A percentile compares a stretch with the other conserved stretches of the same genome.
phyloP scores from a whole-genome alignment of 805 yeast species.

The Wickerhamiella alocasiicola region DNA sequence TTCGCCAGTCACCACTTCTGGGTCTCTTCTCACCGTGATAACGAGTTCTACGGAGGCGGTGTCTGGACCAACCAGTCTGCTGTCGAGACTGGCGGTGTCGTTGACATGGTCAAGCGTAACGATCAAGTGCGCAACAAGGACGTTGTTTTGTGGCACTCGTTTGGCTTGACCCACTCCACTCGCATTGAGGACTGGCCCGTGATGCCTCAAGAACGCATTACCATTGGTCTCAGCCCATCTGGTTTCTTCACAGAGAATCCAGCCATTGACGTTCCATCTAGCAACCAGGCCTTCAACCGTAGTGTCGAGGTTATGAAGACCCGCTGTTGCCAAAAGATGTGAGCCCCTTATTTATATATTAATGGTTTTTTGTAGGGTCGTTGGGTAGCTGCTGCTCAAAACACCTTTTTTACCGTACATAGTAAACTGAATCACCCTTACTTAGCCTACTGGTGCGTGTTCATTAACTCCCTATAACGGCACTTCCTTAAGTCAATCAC shows the following conservation, averaged over 20 bases:
- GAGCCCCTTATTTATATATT: background rate
- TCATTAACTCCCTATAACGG: too few species aligned
- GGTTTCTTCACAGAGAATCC: constrained; percentile 74
- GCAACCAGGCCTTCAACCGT: constrained; percentile 55
- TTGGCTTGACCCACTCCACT: constrained; percentile 73
- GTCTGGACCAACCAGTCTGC: constrained; percentile 75
- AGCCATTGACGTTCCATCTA: constrained; percentile 63
- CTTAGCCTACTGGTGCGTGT: too few species aligned
- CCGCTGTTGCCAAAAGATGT: constrained; percentile 21
- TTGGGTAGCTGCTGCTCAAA: too few species aligned
- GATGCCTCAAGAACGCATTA: constrained; percentile 72
- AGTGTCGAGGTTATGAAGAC: constrained; percentile 29
- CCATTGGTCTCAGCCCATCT: constrained; percentile 51
- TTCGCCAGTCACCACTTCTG: constrained; percentile 68
- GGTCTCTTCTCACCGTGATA: constrained; percentile 67
- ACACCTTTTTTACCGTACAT: constrained; percentile 5
- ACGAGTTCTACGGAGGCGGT: constrained; percentile 68
- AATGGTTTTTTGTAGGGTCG: constrained; percentile 7
- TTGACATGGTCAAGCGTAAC: constrained; percentile 22
- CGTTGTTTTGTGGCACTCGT: constrained; percentile 66
- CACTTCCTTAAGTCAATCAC: too few species aligned
- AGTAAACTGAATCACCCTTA: too few species aligned
- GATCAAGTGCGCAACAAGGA: constrained; percentile 64
- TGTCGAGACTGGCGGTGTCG: constrained; percentile 39
- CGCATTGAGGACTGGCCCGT: constrained; percentile 80